phyloP scores from a whole-genome alignment of 768 basidiomycete genomes.

The Rhodotorula sphaerocarpa region DNA sequence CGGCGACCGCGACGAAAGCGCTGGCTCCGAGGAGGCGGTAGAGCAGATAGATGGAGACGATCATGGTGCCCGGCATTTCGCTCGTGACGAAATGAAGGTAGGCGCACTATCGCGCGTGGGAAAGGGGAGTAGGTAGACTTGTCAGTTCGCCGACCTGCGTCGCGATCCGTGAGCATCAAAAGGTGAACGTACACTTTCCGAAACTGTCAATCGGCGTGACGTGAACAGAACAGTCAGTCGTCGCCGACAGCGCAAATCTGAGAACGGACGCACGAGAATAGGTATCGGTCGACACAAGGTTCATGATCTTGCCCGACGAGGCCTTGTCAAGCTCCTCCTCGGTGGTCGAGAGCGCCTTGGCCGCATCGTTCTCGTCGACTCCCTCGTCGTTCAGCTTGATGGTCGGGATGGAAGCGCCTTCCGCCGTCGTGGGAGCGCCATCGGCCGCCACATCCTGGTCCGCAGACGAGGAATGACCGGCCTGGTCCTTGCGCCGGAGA shows the following conservation, averaged over 20 bases:
- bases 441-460: neutral
- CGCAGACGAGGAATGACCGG: conserved; percentile 31
- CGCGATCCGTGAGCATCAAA: too few species aligned
- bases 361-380: neutral
- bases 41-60: conserved; percentile 27
- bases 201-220: conserved; percentile 7
- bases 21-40: conserved; percentile 32
- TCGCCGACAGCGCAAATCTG: too few species aligned
- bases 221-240: too few species aligned
- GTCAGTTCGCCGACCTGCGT: too few species aligned
- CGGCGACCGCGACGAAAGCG: conserved; percentile 37
- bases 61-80: conserved; percentile 28
- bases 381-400: conserved; percentile 7
- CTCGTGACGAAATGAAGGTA: conserved; percentile 37
- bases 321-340: conserved; percentile 28
- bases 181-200: conserved; percentile 27
- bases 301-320: conserved; percentile 37
- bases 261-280: conserved; percentile 13
- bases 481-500: conserved; percentile 43
- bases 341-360: conserved; percentile 1
- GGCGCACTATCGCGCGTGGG: too few species aligned
- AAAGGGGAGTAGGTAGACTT: too few species aligned
- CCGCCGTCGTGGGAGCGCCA: neutral
- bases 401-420: neutral
- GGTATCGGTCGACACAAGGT: conserved; percentile 39